Evolutionary conservation across 1,284 basidiomycete species (phyloP), one percentile per base, ranked within the genome.

Genomic region (Crucibulum parvulum): DNA sequence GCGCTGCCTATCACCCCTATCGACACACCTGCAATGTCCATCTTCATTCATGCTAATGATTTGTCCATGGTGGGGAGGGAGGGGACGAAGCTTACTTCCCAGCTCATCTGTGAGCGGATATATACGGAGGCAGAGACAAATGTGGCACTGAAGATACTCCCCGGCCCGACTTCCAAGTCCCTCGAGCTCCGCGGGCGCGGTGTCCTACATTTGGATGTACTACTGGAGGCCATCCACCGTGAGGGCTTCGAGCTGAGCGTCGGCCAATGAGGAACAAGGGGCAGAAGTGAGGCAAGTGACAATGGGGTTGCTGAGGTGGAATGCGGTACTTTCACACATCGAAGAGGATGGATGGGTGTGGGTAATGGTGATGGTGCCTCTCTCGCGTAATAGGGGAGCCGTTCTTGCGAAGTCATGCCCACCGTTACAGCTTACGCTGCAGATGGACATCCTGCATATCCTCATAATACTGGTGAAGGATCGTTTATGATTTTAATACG

Each of bases 61-160:
- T 78, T 78, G 4, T 80, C 81, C 1, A 72, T 82, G 39, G 80
- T 74, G 9, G 80, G 80, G 13, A 71, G 71, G 37, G 80, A 81
- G 61, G 81, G 81, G 43, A 74, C 71, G 5, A 83, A 82, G 64
- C 76, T 83, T 43, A 83, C 81, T 1, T 81, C 79, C 1, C 81
- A 82, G 61, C 56, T 82, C 41, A 78, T 83, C 61, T 77, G 78
- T 7, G 81, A 83, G 41, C 73, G 81, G 1, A 79, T 82, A 53
- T 75, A 77, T 67, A 81, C 80, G 63, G 81, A 83, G 69, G 79
- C 81, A 2, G 76, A 81, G 58, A 82, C 81, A 35, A 82, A 83
- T 61, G 80, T 82, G 48, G 81, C 81, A 0, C 69, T 83, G n/a
- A 75, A 72, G 38, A 79, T 83, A 46, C 72, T 83, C 6, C 81